These are phyloP conservation scores for Lophiotrema nucula DNA, from an alignment of 495 filamentous ascomycete genomes.

Conservation along the genomic window DNA sequence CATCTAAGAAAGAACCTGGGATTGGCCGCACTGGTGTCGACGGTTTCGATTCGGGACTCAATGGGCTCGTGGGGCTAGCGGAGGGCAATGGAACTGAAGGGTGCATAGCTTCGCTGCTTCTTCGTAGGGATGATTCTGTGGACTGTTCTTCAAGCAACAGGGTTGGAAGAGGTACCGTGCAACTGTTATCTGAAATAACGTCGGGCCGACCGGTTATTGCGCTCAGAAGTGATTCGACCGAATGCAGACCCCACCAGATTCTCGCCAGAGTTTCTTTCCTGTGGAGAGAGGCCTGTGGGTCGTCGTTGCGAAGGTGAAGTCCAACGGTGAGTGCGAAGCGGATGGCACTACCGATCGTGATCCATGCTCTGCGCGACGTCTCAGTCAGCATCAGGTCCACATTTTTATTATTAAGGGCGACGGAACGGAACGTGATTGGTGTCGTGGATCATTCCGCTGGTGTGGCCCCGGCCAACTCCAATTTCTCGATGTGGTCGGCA, in stretches of 20 bases:
- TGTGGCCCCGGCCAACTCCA: no score
- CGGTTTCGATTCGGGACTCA: not conserved
- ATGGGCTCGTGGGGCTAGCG: not conserved
- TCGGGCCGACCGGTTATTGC: constrained; percentile 9
- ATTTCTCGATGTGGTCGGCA: no score
- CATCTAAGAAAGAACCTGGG: not conserved
- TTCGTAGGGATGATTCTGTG: not conserved
- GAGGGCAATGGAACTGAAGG: not conserved
- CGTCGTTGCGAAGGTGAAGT: constrained; percentile 15
- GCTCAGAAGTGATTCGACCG: constrained; percentile 4
- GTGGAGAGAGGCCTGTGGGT: not conserved
- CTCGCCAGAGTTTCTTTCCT: not conserved
- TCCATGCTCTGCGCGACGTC: constrained; percentile 3
- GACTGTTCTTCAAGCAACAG: not conserved
- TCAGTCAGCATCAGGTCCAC: no score
- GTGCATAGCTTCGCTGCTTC: not conserved
- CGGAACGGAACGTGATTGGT: no score
- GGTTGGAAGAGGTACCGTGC: constrained; percentile 4
- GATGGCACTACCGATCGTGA: constrained; percentile 6
- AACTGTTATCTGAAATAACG: constrained; percentile 4
- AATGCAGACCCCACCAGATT: constrained; percentile 19
- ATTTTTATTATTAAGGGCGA: no score
- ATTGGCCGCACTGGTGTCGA: no score
- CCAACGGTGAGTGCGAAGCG: constrained; percentile 8
- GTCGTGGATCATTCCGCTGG: no score